Evolutionary conservation across 1,139 yeast species (phyloP).

Genomic region (Kazachstania sp.): DNA sequence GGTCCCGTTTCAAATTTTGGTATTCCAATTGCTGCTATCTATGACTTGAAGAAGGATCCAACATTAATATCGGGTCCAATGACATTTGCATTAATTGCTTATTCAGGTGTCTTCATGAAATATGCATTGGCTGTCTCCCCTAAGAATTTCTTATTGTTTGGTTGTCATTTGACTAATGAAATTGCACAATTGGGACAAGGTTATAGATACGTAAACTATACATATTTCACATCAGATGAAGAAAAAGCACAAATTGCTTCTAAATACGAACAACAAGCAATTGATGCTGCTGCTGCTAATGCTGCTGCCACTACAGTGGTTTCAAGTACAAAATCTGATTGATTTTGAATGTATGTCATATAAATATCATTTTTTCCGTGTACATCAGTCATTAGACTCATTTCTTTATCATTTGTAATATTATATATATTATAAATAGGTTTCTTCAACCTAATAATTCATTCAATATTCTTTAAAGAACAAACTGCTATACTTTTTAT

Average conservation of each 20-base stretch:
- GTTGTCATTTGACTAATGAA: conserved; percentile 86
- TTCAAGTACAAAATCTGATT: not conserved
- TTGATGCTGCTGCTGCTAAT: not conserved
- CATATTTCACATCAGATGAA: conserved; percentile 37
- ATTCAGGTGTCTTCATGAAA: conserved; percentile 87
- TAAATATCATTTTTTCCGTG: not conserved
- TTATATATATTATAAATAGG: not conserved
- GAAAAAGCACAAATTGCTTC: conserved; percentile 16
- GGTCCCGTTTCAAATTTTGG: conserved; percentile 97
- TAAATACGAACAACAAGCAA: conserved; percentile 10
- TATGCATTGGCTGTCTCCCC: conserved; percentile 80
- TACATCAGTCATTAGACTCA: not conserved
- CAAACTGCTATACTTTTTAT: no score
- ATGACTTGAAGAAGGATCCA: conserved; percentile 90
- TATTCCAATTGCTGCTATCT: conserved; percentile 88
- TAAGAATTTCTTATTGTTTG: conserved; percentile 79
- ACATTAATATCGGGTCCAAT: conserved; percentile 89
- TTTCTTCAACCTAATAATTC: no score
- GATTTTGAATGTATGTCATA: not conserved
- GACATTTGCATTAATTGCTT: conserved; percentile 83
- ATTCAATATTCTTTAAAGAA: not conserved
- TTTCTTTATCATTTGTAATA: not conserved
- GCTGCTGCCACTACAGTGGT: not conserved
- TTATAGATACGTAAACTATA: conserved; percentile 61
- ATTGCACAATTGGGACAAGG: conserved; percentile 88